These are phyloP conservation scores for Cercospora janseana DNA, from an alignment of 2,329 filamentous ascomycete species.

Conservation along the genomic window DNA sequence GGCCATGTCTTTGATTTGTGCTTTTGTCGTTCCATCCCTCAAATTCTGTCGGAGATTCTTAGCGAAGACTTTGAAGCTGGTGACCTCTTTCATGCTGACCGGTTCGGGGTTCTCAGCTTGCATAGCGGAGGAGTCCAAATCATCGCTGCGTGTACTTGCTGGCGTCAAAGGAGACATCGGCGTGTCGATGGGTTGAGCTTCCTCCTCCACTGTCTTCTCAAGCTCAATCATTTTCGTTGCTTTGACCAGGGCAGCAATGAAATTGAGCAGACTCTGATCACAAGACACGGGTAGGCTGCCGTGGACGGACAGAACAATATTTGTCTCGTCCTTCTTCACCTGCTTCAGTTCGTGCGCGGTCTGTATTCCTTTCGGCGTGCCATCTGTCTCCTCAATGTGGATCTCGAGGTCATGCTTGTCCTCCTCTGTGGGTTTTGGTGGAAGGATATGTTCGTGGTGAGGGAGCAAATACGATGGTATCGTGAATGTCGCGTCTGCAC, in stretches of 20 bases:
- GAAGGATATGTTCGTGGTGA: conserved; percentile 56
- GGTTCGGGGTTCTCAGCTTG: no score
- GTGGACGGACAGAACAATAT: conserved; percentile 50
- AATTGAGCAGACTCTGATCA: conserved; percentile 54
- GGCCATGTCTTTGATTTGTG: conserved; percentile 33
- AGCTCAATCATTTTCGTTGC: conserved; percentile 57
- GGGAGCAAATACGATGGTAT: conserved; percentile 53
- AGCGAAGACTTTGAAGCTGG: conserved; percentile 31
- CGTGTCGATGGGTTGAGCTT: conserved; percentile 17
- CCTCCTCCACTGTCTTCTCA: conserved; percentile 47
- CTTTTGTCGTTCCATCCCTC: conserved; percentile 28
- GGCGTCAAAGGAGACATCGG: conserved; percentile 29
- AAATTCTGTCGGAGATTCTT: conserved; percentile 32
- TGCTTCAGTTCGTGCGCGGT: conserved; percentile 43
- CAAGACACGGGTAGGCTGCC: conserved; percentile 51
- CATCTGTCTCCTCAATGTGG: conserved; percentile 45
- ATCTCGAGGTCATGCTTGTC: conserved; percentile 39
- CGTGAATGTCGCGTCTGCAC: conserved; percentile 50
- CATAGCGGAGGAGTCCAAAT: no score
- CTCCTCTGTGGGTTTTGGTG: conserved; percentile 40
- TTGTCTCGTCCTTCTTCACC: conserved; percentile 49
- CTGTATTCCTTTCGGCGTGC: conserved; percentile 45
- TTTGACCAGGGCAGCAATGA: conserved; percentile 56
- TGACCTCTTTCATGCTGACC: conserved; percentile 19
- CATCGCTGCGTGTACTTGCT: conserved; percentile 33